Evolutionary conservation across 495 filamentous ascomycete species (phyloP), one percentile per base, ranked within the genome.

Genomic region (Xylaria sp.): DNA sequence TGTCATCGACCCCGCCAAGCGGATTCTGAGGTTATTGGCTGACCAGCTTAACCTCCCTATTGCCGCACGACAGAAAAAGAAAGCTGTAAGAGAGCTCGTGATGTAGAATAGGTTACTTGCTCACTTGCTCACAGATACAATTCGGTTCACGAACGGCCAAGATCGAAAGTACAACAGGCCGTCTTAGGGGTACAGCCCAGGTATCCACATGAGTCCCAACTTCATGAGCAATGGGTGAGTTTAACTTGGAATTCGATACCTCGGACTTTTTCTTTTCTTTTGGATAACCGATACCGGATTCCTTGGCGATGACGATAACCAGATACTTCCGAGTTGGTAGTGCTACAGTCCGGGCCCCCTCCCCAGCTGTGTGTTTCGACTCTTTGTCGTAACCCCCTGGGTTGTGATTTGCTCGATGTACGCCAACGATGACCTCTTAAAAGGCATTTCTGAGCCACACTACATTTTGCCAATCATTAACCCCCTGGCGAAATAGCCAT

Each of bases 111-210:
- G 17, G n/a, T 26, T 12, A 9, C 37, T 68, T 46, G 24, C 78
- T 80, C 24, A 78, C 64, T 55, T n/a, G 0, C 5, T 43, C 6
- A 46, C 61, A 85, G 83, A 93, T 95, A 62, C 93, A 97, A 79
- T 97, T 97, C 76, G 93, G 93, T 37, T 88, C 93, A 8, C 85
- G 93, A 70, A 96, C 92, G 12, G 93, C 93, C 12, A 97, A 94
- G 79, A 95, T 97, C 89, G 91, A 93, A 76, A 81, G 79, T 37
- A 7, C 40, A 14, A 77, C 70, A 31, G 91, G 93, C 15, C 88
- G 83, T 71, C 89, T 84, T 17, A 94, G 91, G 76, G 93, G 93
- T 1, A 95, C 93, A 11, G 78, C 81, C 4, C 62, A 82, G 41
- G 80, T 88, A 69, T 81, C 82, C 2, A 82, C 69, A 77, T 62